Conservation (phyloP, 2,329 filamentous ascomycete genomes). For the Alternaria sp. region DNA sequence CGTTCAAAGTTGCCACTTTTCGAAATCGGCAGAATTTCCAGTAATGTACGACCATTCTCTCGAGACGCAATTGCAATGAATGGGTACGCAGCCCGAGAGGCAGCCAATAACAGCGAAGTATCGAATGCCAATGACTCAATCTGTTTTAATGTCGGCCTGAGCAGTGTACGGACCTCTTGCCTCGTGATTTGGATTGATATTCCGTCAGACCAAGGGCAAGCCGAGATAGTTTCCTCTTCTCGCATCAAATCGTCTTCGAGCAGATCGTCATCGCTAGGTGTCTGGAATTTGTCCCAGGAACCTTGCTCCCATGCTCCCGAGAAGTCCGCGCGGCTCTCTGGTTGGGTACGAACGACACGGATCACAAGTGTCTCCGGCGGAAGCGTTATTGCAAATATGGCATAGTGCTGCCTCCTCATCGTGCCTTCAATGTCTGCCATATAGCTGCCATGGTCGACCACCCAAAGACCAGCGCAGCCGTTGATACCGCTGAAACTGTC, state of each 20-base stretch:
- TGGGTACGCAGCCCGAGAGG: constrained; percentile 24
- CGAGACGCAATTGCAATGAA: constrained; percentile 35
- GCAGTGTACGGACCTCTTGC: constrained; percentile 36
- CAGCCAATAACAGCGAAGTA: constrained; percentile 33
- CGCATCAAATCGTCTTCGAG: constrained; percentile 39
- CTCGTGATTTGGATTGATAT: constrained; percentile 46
- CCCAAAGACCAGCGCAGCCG: constrained; percentile 52
- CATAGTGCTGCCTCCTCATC: constrained; percentile 40
- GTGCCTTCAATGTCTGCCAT: constrained; percentile 38
- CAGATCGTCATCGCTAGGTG: constrained; percentile 32
- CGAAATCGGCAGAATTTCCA: constrained; percentile 33
- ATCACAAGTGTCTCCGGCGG: constrained; percentile 44
- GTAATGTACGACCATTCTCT: constrained; percentile 29
- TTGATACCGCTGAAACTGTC: constrained; percentile 41
- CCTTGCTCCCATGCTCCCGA: constrained; percentile 39
- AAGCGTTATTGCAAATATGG: constrained; percentile 51
- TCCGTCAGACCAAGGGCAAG: constrained; percentile 32
- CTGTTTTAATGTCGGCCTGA: constrained; percentile 26
- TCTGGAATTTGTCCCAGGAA: constrained; percentile 38
- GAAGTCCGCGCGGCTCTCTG: constrained; percentile 27
- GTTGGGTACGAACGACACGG: constrained; percentile 37
- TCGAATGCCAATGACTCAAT: constrained; percentile 30
- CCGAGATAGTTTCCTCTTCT: constrained; percentile 44
- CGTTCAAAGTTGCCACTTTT: constrained; percentile 28
- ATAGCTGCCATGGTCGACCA: constrained; percentile 44